phyloP scores from a whole-genome alignment of 2,329 filamentous ascomycete genomes.

The Cladophialophora immunda region DNA sequence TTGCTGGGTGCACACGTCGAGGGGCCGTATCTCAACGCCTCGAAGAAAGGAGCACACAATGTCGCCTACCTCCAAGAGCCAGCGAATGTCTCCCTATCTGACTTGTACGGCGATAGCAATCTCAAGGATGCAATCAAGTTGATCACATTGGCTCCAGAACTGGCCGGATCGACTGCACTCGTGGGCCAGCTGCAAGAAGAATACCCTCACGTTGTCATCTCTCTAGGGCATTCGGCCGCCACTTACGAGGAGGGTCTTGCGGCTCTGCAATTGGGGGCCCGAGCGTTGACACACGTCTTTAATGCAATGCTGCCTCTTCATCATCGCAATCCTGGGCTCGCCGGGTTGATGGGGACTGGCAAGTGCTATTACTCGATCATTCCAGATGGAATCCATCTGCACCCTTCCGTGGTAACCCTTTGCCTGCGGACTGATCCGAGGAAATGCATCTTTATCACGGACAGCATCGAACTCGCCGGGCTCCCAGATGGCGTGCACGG shows the following conservation, averaged over 20 bases:
- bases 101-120: constrained; percentile 58
- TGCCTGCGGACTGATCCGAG: constrained; percentile 57
- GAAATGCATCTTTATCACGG: constrained; percentile 62
- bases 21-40: constrained; percentile 63
- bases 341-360: constrained; percentile 50
- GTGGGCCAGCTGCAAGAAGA: constrained; percentile 52
- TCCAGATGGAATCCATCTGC: constrained; percentile 63
- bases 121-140: constrained; percentile 56
- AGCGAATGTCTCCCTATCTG: constrained; percentile 43
- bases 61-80: constrained; percentile 52
- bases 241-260: constrained; percentile 56
- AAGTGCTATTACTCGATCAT: constrained; percentile 63
- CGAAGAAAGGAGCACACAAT: constrained; percentile 64
- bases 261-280: constrained; percentile 60
- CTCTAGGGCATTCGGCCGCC: constrained; percentile 62
- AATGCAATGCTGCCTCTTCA: constrained; percentile 63
- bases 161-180: constrained; percentile 52
- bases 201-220: constrained; percentile 54
- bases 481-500: constrained; percentile 61
- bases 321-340: constrained; percentile 61
- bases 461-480: constrained; percentile 63
- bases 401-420: constrained; percentile 59
- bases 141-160: constrained; percentile 63
- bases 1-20: constrained; percentile 66
- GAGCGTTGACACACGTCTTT: constrained; percentile 62